A percentile compares a stretch with the other conserved stretches of the same genome.
Conservation (phyloP, 345 rosid species). For the Pistacia vera region DNA sequence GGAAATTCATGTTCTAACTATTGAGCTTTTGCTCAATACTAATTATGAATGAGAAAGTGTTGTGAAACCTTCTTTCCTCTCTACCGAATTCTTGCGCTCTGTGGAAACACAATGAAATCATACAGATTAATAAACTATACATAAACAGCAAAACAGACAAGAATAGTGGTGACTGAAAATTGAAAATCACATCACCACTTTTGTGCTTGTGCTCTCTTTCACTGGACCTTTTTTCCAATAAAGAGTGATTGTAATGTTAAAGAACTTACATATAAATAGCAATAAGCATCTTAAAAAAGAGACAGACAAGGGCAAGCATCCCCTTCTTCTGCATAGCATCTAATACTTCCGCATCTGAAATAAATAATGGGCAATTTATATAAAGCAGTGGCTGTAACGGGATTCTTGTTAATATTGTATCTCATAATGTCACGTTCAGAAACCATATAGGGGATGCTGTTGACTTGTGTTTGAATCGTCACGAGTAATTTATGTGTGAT, state of each 20-base stretch:
- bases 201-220: not conserved
- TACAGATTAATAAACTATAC: not conserved
- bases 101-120: not conserved
- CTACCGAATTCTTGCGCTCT: not conserved
- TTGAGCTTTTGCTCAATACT: not conserved
- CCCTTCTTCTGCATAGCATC: constrained; percentile 21
- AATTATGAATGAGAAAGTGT: not conserved
- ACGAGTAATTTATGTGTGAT: not conserved
- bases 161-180: not conserved
- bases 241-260: too few relatives aligned
- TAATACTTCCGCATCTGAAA: not conserved
- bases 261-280: not conserved
- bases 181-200: constrained; percentile 9
- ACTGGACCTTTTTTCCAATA: not conserved
- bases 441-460: not conserved
- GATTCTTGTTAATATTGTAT: constrained; percentile 8
- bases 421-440: not conserved
- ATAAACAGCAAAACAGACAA: not conserved
- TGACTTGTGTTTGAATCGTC: not conserved
- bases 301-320: constrained; percentile 15
- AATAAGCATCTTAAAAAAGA: constrained; percentile 17
- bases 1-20: constrained; percentile 28
- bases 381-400: not conserved
- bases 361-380: too few relatives aligned
- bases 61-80: not conserved